Evolutionary conservation across 2,329 filamentous ascomycete genomes (phyloP), one percentile per base, ranked within the genome.

Genomic region (Ceratocystis ficicola): DNA sequence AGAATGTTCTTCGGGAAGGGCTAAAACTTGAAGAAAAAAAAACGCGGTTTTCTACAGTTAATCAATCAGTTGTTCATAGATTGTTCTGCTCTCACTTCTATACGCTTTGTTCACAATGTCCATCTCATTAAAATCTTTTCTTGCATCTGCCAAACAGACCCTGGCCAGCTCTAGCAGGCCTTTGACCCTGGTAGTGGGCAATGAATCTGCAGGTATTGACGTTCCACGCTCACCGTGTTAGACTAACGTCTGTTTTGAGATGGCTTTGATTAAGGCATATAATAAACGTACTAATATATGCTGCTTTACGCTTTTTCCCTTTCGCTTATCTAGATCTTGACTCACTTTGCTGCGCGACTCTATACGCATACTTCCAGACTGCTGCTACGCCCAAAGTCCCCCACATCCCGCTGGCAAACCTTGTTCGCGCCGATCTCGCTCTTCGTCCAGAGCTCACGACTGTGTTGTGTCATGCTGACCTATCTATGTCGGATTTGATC

Each of bases 301-400:
- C 10, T 41, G 10, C 10, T 41, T 5, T 41, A 12, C 36, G 36
- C 10, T 41, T 41, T 22, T 12, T 65, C 44, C 5, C 8, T n/a
- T 4, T n/a, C 3, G 7, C 2, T 6, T 44, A 67, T 5, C 10
- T 6, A 88, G 89, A 94, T 70, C 85, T 94, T 65, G 89, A 94
- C 76, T 92, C 89, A 1, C 81, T 94, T 70, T 89, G 87, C 74
- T 87, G 84, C 32, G 83, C 89, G 30, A 76, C 94, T 20, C 75
- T 92, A 30, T 84, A 87, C 68, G 87, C 89, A 66, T 94, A 92
- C 74, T 77, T 93, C 46, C 83, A 84, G 69, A 87, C 84, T 44
- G 81, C 85, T 72, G 73, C 80, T 3, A 76, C 81, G 3, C 78
- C 77, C 12, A 77, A 80, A 66, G 76, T 74, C 62, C 76, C 88